A percentile compares a stretch with the other conserved stretches of the same genome.
phyloP scores from a whole-genome alignment of 75 land plant species.

The Chamaecyparis obtusa region DNA sequence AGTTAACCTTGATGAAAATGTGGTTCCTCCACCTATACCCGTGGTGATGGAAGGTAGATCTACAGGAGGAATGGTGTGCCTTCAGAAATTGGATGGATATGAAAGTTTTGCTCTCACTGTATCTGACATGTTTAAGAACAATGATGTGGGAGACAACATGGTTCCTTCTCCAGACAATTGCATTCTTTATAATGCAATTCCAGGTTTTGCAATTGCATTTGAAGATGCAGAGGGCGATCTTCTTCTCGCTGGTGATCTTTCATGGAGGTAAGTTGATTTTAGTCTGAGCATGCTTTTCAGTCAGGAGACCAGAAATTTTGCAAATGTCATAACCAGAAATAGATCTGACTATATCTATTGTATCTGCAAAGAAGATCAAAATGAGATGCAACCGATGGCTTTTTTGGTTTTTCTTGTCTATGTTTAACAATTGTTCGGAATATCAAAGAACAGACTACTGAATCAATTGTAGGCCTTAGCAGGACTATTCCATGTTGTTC shows the following conservation, averaged over 20 bases:
- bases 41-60: conserved; percentile 33
- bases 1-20: background rate
- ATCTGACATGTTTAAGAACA: conserved; percentile 14
- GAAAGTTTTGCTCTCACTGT: conserved; percentile 23
- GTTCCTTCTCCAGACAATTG: background rate
- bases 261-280: conserved; percentile 23
- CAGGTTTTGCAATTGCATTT: conserved; percentile 22
- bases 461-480: background rate
- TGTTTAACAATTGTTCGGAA: background rate
- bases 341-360: background rate
- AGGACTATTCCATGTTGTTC: conserved; percentile 2
- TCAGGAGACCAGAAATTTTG: background rate
- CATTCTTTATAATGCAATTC: conserved; percentile 23
- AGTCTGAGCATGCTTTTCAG: conserved; percentile 2
- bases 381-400: background rate
- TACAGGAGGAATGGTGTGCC: conserved; percentile 19
- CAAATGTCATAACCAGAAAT: background rate
- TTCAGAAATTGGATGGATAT: conserved; percentile 22
- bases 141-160: background rate
- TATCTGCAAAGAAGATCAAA: background rate
- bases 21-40: background rate
- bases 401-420: background rate
- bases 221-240: conserved; percentile 33
- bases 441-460: background rate
- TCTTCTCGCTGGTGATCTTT: conserved; percentile 31